Conservation (phyloP, 306 rosid genomes). For the Arachis stenosperma region DNA sequence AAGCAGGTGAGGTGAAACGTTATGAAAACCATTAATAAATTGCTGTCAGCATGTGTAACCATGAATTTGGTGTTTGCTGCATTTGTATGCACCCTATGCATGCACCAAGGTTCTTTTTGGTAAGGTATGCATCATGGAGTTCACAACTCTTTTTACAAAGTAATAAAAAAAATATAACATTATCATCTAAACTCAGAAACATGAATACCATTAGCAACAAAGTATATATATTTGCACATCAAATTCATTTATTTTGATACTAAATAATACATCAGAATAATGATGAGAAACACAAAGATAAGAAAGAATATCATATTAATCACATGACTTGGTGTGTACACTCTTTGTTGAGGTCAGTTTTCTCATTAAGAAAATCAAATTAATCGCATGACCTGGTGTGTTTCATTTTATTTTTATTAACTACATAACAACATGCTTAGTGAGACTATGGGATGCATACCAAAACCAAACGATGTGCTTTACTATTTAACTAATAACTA, state of each 20-base stretch:
- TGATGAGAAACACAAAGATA: neutral
- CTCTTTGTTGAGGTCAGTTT: too few species aligned
- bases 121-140: neutral
- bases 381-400: too few species aligned
- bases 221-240: neutral
- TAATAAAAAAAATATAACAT: neutral
- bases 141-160: conserved; percentile 16
- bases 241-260: neutral
- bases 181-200: neutral
- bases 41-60: conserved; percentile 10
- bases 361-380: too few species aligned
- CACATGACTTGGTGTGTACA: too few species aligned
- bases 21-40: conserved; percentile 21
- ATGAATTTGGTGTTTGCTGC: conserved; percentile 4
- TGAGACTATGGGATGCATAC: too few species aligned
- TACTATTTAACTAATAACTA: too few species aligned
- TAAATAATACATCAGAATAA: neutral
- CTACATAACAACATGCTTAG: too few species aligned
- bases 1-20: conserved; percentile 42
- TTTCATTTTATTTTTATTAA: too few species aligned
- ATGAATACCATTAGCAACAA: neutral
- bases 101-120: neutral
- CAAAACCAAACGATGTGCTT: too few species aligned
- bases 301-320: neutral
- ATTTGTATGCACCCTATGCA: neutral